These are phyloP conservation scores for Pyrus communis DNA, from an alignment of 306 rosid genomes.

Conservation along the genomic window DNA sequence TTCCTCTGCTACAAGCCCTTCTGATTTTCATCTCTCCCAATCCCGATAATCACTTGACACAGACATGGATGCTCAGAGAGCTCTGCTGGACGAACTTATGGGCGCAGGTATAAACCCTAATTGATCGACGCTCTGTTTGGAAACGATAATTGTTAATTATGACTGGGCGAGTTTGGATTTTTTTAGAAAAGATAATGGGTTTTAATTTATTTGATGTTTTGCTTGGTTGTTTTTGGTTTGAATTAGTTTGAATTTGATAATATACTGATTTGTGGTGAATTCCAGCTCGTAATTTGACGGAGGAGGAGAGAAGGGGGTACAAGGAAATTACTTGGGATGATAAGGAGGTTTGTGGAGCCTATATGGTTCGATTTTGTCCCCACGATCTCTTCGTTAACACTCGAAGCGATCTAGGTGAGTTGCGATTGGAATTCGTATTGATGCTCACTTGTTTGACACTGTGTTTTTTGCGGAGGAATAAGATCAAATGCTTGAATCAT, in stretches of 20 bases:
- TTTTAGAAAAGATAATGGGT: not conserved
- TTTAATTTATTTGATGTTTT: not conserved
- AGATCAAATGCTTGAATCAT: not conserved
- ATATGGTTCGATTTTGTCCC: constrained; percentile 98
- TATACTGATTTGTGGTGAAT: constrained; percentile 3
- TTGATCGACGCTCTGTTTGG: not conserved
- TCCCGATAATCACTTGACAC: not conserved
- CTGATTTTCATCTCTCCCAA: not conserved
- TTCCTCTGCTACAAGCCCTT: not conserved
- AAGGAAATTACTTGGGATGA: constrained; percentile 89
- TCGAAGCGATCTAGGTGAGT: constrained; percentile 91
- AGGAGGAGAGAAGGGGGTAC: constrained; percentile 78
- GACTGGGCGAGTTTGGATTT: not conserved
- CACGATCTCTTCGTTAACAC: constrained; percentile 97
- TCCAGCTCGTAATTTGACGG: constrained; percentile 89
- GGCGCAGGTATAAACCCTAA: constrained; percentile 60
- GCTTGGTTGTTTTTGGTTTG: not conserved
- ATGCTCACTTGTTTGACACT: not conserved
- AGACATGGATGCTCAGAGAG: constrained; percentile 97
- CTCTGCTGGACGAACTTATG: constrained; percentile 97
- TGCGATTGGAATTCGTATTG: not conserved
- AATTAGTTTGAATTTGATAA: not conserved
- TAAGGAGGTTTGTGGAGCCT: constrained; percentile 85
- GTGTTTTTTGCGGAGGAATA: not conserved
- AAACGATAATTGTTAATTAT: not conserved